Evolutionary conservation across 176 grass and related monocot species (phyloP).

Genomic region (Olyra latifolia): DNA sequence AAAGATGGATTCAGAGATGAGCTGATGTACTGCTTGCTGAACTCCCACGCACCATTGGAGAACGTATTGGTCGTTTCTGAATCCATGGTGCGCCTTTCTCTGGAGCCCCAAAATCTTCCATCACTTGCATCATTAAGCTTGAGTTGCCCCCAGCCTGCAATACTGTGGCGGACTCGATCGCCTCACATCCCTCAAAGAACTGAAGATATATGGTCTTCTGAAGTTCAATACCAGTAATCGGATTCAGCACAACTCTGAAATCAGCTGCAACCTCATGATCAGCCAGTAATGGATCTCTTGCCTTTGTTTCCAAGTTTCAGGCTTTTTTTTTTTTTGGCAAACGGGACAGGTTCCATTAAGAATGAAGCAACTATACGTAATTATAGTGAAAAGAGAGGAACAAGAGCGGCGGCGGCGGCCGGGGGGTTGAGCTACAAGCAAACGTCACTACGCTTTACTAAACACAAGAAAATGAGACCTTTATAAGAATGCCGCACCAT

Average conservation of each 20-base stretch:
- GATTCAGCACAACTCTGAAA: background rate
- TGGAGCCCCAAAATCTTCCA: background rate
- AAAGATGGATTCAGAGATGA: background rate
- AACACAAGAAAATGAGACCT: no score
- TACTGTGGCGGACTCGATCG: background rate
- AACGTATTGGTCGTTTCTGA: constrained; percentile 1
- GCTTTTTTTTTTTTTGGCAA: no score
- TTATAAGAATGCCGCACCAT: no score
- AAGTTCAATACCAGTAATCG: background rate
- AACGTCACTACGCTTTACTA: no score
- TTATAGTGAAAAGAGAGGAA: no score
- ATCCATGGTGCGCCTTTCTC: background rate
- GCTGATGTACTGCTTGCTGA: background rate
- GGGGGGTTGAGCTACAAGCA: no score
- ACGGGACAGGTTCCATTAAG: no score
- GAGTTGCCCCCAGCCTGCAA: constrained; percentile 8
- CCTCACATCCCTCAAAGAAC: background rate
- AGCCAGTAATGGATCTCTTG: background rate
- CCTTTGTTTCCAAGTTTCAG: background rate
- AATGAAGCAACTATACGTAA: no score
- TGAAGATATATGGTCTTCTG: constrained; percentile 10
- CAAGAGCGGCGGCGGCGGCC: no score
- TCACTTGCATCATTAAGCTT: constrained; percentile 1
- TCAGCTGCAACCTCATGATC: background rate
- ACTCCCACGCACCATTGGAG: background rate